phyloP scores from a whole-genome alignment of 1,139 yeast species.

The Blastobotrys ciferrii region DNA sequence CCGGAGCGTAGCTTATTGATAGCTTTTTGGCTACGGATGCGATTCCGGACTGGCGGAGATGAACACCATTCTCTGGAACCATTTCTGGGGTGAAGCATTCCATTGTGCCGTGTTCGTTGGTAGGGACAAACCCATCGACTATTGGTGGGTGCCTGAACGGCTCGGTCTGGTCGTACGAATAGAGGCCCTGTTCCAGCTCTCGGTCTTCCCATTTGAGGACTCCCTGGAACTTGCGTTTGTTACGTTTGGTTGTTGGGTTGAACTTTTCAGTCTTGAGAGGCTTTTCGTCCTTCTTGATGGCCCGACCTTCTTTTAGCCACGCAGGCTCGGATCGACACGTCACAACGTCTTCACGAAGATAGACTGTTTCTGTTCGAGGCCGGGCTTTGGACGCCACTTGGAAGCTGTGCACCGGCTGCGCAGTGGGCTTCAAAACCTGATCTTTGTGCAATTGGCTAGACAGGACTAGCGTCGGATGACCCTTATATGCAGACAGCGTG shows the following conservation, averaged over 20 bases:
- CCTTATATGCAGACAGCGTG: constrained; percentile 63
- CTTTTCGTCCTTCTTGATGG: constrained; percentile 59
- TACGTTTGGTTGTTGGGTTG: constrained; percentile 26
- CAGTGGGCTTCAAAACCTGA: constrained; percentile 55
- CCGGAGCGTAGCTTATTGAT: constrained; percentile 67
- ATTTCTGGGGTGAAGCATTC: constrained; percentile 67
- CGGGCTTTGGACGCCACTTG: constrained; percentile 32
- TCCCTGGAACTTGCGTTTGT: constrained; percentile 24
- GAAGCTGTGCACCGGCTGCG: constrained; percentile 18
- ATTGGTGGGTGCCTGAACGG: constrained; percentile 52
- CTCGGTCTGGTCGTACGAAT: constrained; percentile 70
- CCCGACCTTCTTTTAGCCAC: constrained; percentile 72
- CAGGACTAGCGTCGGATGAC: constrained; percentile 68
- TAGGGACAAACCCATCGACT: constrained; percentile 57
- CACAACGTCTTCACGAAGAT: constrained; percentile 55
- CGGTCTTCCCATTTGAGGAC: constrained; percentile 42
- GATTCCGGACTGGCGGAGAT: constrained; percentile 51
- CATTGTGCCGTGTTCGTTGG: constrained; percentile 71
- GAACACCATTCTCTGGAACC: constrained; percentile 69
- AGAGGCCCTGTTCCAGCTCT: constrained; percentile 51
- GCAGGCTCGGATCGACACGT: constrained; percentile 61
- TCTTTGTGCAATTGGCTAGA: constrained; percentile 61
- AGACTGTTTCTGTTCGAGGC: constrained; percentile 61
- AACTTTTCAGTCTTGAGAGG: constrained; percentile 46
- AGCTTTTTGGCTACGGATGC: constrained; percentile 60